Evolutionary conservation across 1,284 basidiomycete genomes (phyloP), one percentile per base, ranked within the genome.

Genomic region (Entoloma clypeatum): DNA sequence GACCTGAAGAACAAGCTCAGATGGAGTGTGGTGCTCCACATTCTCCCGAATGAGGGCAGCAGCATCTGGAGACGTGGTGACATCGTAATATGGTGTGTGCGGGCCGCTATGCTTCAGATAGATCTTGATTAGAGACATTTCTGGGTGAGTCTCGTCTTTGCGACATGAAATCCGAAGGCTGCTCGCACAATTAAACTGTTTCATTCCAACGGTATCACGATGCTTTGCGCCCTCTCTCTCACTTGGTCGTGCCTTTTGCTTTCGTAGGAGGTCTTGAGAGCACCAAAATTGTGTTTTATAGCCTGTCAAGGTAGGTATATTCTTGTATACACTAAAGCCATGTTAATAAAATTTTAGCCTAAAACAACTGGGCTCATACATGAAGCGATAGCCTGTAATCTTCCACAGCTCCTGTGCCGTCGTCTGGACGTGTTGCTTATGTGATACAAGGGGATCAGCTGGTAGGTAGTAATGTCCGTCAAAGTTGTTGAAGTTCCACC

Each of bases 71-170:
- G 59, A 59, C 34, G 60, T 46, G 6, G 43, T 23, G 21, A 61
- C 52, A 40, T 60, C 50, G 31, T 48, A 50, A 37, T 60, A 61
- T 7, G 43, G 44, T 22, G 26, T 27, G 25, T 61, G 59, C 10
- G 31, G 25, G 3, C 21, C n/a, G 26, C 28, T 28, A 36, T 61
- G 59, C 17, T 44, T 11, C 8, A 61, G 39, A 6, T 31, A 39
- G 11, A 55, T 43, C 4, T 33, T 44, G 28, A 56, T 39, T 4
- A 36, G 43, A n/a, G n/a, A n/a, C n/a, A n/a, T n/a, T 18, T 28
- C 4, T 11, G 13, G 17, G 10, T 32, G 27, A 19, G 30, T 5
- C 3, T 38, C 19, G 16, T n/a, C 28, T 16, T 36, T 23, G 25
- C 13, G 10, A 8, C 49, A 56, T 11, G 45, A 45, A 18, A 59